These are phyloP conservation scores for Penicillium steckii DNA, from an alignment of 495 filamentous ascomycete species.

Conservation along the genomic window DNA sequence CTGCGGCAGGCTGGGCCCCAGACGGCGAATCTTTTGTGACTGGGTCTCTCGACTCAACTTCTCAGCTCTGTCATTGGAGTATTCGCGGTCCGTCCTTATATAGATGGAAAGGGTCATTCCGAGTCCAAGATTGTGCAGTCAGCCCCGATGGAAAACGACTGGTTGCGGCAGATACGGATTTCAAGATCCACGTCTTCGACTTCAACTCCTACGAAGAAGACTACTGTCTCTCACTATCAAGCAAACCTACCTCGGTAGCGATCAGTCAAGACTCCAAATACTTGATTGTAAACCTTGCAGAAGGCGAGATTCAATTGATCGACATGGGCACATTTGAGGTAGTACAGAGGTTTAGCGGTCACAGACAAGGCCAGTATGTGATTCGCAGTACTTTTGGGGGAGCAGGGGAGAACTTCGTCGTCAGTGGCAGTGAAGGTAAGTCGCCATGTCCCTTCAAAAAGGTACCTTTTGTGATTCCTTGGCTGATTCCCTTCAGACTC, in stretches of 20 bases:
- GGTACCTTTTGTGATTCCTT: not conserved
- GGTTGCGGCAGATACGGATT: constrained; percentile 70
- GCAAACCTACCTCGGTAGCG: constrained; percentile 70
- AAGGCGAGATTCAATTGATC: constrained; percentile 72
- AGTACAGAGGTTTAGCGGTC: constrained; percentile 70
- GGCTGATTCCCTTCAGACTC: constrained; percentile 58
- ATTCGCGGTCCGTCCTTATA: constrained; percentile 54
- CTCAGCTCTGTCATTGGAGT: constrained; percentile 67
- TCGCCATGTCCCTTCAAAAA: not conserved
- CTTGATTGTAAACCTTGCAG: constrained; percentile 78
- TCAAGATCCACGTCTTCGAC: constrained; percentile 78
- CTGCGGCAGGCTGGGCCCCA: constrained; percentile 79
- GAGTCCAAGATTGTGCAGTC: constrained; percentile 81
- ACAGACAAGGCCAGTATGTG: constrained; percentile 67
- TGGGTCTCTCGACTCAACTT: constrained; percentile 68
- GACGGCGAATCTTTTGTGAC: constrained; percentile 78
- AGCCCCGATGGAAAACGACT: constrained; percentile 76
- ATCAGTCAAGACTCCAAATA: constrained; percentile 77
- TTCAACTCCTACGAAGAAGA: constrained; percentile 69
- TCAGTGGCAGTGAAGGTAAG: constrained; percentile 88
- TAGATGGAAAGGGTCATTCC: constrained; percentile 64
- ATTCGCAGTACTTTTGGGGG: constrained; percentile 86
- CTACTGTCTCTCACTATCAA: constrained; percentile 65
- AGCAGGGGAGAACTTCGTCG: constrained; percentile 84
- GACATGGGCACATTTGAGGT: constrained; percentile 71